Base-by-base conservation (phyloP, 176 grass and related monocot genomes). In the Puya raimondii region DNA sequence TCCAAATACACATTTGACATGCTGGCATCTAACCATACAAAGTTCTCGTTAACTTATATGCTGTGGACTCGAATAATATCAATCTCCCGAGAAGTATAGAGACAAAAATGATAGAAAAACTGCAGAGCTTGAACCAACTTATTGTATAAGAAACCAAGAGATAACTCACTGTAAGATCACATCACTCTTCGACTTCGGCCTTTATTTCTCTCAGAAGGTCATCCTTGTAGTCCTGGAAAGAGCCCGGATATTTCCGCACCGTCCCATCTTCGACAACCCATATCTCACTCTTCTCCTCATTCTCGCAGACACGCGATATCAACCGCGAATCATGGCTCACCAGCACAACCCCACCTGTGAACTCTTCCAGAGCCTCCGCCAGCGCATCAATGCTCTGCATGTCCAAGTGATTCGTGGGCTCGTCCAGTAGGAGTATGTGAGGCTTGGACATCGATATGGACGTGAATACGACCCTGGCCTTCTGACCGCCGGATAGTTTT, bases 341-440 rank as follows among this genome's bases (percentile, higher is more conserved):
- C 71, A 97, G 69, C 53, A 97, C 86, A 12, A 97, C 93, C 53
- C 93, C 93, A 84, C 93, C 93, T 64, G 84, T 88, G 74, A 97
- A 97, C 63, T 97, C 86, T 64, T 97, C 89, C 50, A 97, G 74
- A 10, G 93, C 93, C 48, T 97, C 89, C 27, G 93, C 89, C 47
- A 97, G 70, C 10, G 93, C 93, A 75, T 97, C 93, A 11, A 92
- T 92, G 81, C 93, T 97, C 58, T 97, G 93, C 93, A 97, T 97
- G 63, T 97, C 93, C 49, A 97, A 80, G 71, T 97, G 93, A 76
- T 97, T 97, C 48, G 93, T 97, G n/a, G 93, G 93, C 68, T 97
- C 93, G 49, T 97, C 93, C 75, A 97, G 70, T 29, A 97, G 72
- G 29, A 97, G 87, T 76, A 92, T 97, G 73, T 92, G 93, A 50